Conservation (phyloP, 352 stramenopile genomes). For the Phytophthora tubulina region DNA sequence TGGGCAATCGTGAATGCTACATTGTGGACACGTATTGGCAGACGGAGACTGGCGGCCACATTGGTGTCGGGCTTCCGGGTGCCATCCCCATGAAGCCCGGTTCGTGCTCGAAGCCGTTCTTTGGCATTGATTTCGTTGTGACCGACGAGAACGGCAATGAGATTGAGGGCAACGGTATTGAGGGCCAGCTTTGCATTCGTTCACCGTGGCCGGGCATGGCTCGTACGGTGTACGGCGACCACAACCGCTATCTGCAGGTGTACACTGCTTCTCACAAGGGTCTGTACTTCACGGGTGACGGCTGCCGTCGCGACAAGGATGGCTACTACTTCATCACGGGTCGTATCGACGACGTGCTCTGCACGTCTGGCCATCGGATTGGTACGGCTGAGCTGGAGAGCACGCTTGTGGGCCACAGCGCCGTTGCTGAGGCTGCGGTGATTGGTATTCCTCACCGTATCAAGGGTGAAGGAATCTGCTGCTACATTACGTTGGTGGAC, state of each 20-base stretch:
- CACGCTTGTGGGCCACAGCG: constrained; percentile 92
- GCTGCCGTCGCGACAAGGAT: constrained; percentile 90
- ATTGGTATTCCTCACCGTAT: constrained; percentile 96
- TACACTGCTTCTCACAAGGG: constrained; percentile 97
- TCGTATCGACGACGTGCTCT: constrained; percentile 97
- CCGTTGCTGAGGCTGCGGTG: constrained; percentile 95
- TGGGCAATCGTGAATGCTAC: constrained; percentile 87
- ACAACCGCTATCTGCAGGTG: constrained; percentile 96
- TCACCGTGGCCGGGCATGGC: constrained; percentile 96
- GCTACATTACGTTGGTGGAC: constrained; percentile 94
- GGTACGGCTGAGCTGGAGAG: constrained; percentile 90
- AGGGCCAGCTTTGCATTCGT: constrained; percentile 97
- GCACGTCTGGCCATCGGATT: constrained; percentile 93
- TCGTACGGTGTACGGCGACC: constrained; percentile 94
- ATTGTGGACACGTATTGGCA: constrained; percentile 98
- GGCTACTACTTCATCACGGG: constrained; percentile 99
- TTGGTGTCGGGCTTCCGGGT: constrained; percentile 94
- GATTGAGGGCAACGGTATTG: constrained; percentile 80
- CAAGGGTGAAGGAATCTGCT: constrained; percentile 97
- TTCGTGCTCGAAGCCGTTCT: constrained; percentile 96
- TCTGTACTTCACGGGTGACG: constrained; percentile 97
- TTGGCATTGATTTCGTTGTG: constrained; percentile 93
- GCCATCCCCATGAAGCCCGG: constrained; percentile 91
- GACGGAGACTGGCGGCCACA: constrained; percentile 96
- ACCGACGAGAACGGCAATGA: constrained; percentile 89